Evolutionary conservation across 2,329 filamentous ascomycete genomes (phyloP).

Genomic region (Elsinoe perseae): DNA sequence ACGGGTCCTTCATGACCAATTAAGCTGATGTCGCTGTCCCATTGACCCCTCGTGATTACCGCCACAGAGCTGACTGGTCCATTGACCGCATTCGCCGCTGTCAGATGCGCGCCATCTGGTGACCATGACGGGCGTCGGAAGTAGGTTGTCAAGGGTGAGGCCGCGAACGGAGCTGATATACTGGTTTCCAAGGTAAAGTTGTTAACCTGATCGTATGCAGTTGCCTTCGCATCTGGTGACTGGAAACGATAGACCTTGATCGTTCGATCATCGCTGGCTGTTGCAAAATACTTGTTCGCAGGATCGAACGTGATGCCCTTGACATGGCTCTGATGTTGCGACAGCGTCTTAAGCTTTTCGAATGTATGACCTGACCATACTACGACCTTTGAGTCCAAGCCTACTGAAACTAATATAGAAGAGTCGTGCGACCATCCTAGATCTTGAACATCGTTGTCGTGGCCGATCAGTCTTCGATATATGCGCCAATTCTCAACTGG

Average conservation of each 20-base stretch:
- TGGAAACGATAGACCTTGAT: conserved; percentile 97
- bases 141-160: conserved; percentile 91
- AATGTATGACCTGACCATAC: conserved; percentile 98
- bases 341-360: conserved; percentile 90
- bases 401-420: conserved; percentile 90
- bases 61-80: conserved; percentile 95
- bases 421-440: conserved; percentile 95
- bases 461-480: conserved; percentile 82
- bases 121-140: conserved; percentile 97
- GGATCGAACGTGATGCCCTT: conserved; percentile 98
- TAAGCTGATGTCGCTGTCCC: conserved; percentile 95
- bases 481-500: conserved; percentile 98
- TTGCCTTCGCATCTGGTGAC: conserved; percentile 81
- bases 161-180: conserved; percentile 77
- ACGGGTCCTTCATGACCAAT: conserved; percentile 96
- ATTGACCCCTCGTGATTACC: conserved; percentile 83
- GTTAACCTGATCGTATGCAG: conserved; percentile 88
- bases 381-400: conserved; percentile 93
- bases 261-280: conserved; percentile 89
- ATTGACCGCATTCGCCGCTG: conserved; percentile 93
- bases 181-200: conserved; percentile 95
- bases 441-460: conserved; percentile 98
- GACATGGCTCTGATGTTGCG: conserved; percentile 92
- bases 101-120: conserved; percentile 93
- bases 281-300: conserved; percentile 98